These are phyloP conservation scores for Helichrysum umbraculigerum DNA, from an alignment of 129 eudicot species.

Conservation along the genomic window DNA sequence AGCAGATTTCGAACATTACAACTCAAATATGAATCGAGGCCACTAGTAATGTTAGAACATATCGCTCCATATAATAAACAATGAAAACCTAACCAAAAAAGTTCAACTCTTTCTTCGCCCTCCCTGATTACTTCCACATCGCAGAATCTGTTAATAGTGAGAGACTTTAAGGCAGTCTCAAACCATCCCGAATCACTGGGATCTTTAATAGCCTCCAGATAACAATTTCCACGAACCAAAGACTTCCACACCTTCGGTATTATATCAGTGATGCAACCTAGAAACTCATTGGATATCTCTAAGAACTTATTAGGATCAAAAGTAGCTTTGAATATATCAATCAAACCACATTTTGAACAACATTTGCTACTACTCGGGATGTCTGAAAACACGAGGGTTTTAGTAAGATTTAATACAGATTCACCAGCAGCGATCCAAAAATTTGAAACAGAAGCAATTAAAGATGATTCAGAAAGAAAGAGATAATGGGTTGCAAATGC, in stretches of 20 bases:
- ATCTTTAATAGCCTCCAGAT: constrained; percentile 35
- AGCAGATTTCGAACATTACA: constrained; percentile 14
- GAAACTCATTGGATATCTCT: constrained; percentile 31
- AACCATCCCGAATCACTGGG: constrained; percentile 46
- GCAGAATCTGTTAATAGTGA: constrained; percentile 11
- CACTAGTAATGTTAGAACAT: constrained; percentile 45
- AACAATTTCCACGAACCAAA: constrained; percentile 37
- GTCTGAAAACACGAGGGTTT: constrained; percentile 28
- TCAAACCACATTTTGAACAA: constrained; percentile 36
- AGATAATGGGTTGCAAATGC: constrained; percentile 61
- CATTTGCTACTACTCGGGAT: constrained; percentile 24
- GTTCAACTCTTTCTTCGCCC: constrained; percentile 19
- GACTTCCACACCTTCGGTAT: constrained; percentile 44
- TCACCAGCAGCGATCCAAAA: constrained; percentile 62
- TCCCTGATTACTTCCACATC: not conserved
- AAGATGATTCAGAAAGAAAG: constrained; percentile 47
- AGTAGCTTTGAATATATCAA: constrained; percentile 28
- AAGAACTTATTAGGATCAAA: constrained; percentile 28
- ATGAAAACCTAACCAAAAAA: constrained; percentile 48
- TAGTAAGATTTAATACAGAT: constrained; percentile 41
- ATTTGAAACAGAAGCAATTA: constrained; percentile 50
- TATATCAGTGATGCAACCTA: constrained; percentile 34
- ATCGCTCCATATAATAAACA: constrained; percentile 63
- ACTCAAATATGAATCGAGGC: constrained; percentile 28
- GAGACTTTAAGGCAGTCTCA: not conserved